Evolutionary conservation across 352 stramenopile species (phyloP).

Genomic region (Pythium aquatile): DNA sequence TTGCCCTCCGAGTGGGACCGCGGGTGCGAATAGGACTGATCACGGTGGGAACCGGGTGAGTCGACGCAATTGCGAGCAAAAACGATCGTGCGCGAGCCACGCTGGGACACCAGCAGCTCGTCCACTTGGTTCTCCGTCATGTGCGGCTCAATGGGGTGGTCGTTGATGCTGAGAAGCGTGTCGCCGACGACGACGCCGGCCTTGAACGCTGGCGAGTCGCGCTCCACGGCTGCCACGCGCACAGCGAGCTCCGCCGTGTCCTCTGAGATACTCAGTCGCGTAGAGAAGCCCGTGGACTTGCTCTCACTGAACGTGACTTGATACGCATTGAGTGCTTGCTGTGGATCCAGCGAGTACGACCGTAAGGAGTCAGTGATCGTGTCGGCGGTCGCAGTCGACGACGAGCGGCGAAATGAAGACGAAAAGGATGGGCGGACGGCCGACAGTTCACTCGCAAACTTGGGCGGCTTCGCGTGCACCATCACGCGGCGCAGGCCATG

Average conservation of each 20-base stretch:
- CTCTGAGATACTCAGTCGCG: conserved; percentile 24
- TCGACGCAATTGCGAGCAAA: conserved; percentile 51
- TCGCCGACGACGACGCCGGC: conserved; percentile 58
- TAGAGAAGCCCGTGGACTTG: conserved; percentile 45
- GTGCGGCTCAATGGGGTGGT: conserved; percentile 52
- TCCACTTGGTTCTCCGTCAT: conserved; percentile 64
- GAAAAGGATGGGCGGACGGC: conserved; percentile 23
- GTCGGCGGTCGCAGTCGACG: conserved; percentile 8
- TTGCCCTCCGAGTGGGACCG: conserved; percentile 34
- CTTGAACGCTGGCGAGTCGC: conserved; percentile 48
- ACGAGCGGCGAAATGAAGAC: conserved; percentile 12
- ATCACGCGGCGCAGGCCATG: conserved; percentile 58
- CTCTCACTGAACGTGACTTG: conserved; percentile 61
- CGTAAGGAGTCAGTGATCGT: conserved; percentile 5
- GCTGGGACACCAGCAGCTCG: conserved; percentile 54
- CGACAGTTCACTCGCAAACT: conserved; percentile 55
- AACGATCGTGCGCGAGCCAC: conserved; percentile 48
- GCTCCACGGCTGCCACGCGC: conserved; percentile 54
- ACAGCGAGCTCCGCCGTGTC: conserved; percentile 40
- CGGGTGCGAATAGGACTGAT: conserved; percentile 3
- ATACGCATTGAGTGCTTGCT: conserved; percentile 43
- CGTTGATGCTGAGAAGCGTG: conserved; percentile 61
- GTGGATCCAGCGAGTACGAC: conserved; percentile 20
- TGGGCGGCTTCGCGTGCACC: conserved; percentile 65
- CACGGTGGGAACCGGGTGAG: conserved; percentile 18